These are phyloP conservation scores for Lecanicillium sp. DNA, from an alignment of 2,329 filamentous ascomycete species.

Conservation along the genomic window DNA sequence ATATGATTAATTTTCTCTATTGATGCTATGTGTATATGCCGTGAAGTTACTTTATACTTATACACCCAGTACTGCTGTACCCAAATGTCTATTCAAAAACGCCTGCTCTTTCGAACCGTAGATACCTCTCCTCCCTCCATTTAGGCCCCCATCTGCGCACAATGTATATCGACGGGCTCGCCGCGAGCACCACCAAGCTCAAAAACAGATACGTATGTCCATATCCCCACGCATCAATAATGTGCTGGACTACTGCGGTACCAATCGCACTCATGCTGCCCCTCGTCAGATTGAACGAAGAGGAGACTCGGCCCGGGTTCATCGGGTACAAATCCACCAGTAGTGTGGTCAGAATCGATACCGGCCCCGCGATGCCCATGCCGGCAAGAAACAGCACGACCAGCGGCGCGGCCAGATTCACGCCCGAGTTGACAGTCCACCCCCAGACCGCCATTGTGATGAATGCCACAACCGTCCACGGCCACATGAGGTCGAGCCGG, in stretches of 20 bases:
- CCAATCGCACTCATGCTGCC: conserved; percentile 31
- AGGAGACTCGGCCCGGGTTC: conserved; percentile 31
- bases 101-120: conserved; percentile 10
- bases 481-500: conserved; percentile 26
- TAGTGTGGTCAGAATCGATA: conserved; percentile 32
- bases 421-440: conserved; percentile 31
- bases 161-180: conserved; percentile 19
- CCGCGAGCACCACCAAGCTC: conserved; percentile 19
- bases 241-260: conserved; percentile 30
- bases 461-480: conserved; percentile 34
- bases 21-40: too few species aligned
- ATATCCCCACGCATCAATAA: conserved; percentile 32
- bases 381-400: conserved; percentile 31
- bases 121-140: conserved; percentile 24
- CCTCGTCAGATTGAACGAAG: conserved; percentile 32
- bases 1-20: too few species aligned
- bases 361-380: conserved; percentile 27
- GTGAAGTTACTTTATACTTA: too few species aligned
- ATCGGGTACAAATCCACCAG: conserved; percentile 35
- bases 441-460: conserved; percentile 32
- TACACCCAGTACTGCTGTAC: too few species aligned
- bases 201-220: conserved; percentile 29
- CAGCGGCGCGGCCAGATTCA: conserved; percentile 31
- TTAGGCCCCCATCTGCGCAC: conserved; percentile 22
- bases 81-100: too few species aligned